These are phyloP conservation scores for Pythium aphanidermatum DNA, from an alignment of 352 stramenopile species.

Conservation along the genomic window DNA sequence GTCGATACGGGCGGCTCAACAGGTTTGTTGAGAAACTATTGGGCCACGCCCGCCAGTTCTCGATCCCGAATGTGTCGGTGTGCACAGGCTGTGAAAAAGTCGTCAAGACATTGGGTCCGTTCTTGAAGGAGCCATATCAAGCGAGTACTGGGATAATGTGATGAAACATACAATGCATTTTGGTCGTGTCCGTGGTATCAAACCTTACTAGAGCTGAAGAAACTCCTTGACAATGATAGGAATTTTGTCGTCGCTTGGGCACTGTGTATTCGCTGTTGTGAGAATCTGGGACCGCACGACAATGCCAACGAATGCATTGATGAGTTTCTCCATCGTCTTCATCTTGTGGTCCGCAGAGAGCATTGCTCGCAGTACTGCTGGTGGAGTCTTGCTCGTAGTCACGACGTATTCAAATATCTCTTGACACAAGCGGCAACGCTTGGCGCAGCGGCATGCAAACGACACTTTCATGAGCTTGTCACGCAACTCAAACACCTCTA, in stretches of 20 bases:
- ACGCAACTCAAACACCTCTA: constrained; percentile 8
- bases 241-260: constrained; percentile 10
- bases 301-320: constrained; percentile 13
- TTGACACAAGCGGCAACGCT: constrained; percentile 14
- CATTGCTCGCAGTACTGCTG: constrained; percentile 8
- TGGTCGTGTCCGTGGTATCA: not conserved
- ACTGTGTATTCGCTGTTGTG: not conserved
- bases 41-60: not conserved
- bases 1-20: not conserved
- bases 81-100: constrained; percentile 2
- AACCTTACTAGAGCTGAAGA: constrained; percentile 1
- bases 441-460: constrained; percentile 9
- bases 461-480: constrained; percentile 4
- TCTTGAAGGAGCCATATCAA: constrained; percentile 3
- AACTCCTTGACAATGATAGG: constrained; percentile 5
- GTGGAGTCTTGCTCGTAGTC: constrained; percentile 7
- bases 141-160: constrained; percentile 3
- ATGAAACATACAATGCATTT: not conserved
- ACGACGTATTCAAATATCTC: constrained; percentile 10
- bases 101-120: not conserved
- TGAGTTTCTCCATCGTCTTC: constrained; percentile 2
- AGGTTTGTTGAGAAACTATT: not conserved
- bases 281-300: constrained; percentile 11
- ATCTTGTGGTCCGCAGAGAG: constrained; percentile 11
- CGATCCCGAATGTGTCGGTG: not conserved